Conservation (phyloP, 306 rosid genomes). For the Casuarina equisetifolia region DNA sequence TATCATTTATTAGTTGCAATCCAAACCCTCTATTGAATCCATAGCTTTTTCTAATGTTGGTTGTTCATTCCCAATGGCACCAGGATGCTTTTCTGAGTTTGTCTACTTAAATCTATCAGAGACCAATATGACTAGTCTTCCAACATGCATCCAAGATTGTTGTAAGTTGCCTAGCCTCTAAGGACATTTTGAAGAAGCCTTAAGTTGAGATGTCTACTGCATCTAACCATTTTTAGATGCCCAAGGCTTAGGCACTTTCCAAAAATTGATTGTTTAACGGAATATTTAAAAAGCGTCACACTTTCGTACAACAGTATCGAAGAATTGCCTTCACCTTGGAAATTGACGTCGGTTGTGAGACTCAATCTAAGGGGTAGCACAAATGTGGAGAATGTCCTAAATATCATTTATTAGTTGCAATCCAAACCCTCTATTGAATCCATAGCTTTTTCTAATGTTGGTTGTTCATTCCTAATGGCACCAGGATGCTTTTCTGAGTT, state of each 20-base stretch:
- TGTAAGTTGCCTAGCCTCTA: constrained; percentile 15
- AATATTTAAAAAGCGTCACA: background rate
- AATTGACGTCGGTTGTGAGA: too few relatives aligned
- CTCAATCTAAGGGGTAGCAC: constrained; percentile 2
- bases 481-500: too few relatives aligned
- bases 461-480: too few relatives aligned
- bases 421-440: background rate
- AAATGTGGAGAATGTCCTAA: constrained; percentile 14
- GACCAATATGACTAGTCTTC: too few relatives aligned
- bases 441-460: background rate
- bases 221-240: constrained; percentile 27
- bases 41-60: background rate
- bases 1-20: background rate
- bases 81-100: too few relatives aligned
- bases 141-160: too few relatives aligned
- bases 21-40: background rate
- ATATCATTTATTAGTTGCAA: background rate
- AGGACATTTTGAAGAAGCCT: constrained; percentile 26
- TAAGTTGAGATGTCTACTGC: constrained; percentile 13
- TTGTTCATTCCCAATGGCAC: too few relatives aligned
- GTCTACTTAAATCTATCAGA: too few relatives aligned
- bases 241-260: constrained; percentile 29
- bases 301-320: constrained; percentile 15
- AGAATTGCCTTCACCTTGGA: constrained; percentile 24
- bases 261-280: constrained; percentile 3